Percentiles rank a stretch among this genome's conserved stretches.
Conservation (phyloP, 2,329 filamentous ascomycete species). For the Cercospora zeina region DNA sequence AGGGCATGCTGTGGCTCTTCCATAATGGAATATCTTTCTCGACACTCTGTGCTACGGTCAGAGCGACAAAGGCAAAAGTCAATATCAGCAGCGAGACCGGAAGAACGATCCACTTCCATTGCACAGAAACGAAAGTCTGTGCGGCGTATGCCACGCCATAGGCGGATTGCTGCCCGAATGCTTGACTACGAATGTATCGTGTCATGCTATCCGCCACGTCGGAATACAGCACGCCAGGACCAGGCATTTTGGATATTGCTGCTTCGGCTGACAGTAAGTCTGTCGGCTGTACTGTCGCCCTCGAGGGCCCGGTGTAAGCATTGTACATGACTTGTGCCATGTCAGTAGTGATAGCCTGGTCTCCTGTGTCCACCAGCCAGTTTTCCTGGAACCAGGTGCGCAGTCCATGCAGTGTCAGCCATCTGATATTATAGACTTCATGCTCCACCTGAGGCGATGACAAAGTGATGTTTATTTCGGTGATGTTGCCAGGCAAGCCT, state of each 20-base stretch:
- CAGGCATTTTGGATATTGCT: constrained; percentile 3
- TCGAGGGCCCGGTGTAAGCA: neutral
- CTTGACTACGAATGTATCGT: constrained; percentile 4
- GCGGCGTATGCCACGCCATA: neutral
- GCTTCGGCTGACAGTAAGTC: neutral
- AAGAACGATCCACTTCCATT: constrained; percentile 23
- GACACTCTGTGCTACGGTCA: constrained; percentile 11
- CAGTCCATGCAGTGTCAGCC: constrained; percentile 1
- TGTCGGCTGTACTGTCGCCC: neutral
- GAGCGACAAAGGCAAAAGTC: constrained; percentile 12
- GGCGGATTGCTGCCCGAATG: neutral
- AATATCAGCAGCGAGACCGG: constrained; percentile 16
- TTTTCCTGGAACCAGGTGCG: neutral
- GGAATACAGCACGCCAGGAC: constrained; percentile 6
- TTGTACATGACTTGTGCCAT: constrained; percentile 4
- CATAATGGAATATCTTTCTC: constrained; percentile 13
- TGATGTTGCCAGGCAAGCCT: neutral
- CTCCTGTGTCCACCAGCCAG: neutral
- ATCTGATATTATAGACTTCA: neutral
- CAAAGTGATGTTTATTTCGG: constrained; percentile 5
- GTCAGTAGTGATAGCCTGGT: neutral
- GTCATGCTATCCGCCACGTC: constrained; percentile 21
- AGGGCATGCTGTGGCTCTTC: constrained; percentile 25
- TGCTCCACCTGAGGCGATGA: neutral
- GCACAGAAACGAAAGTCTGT: constrained; percentile 17